Conservation (phyloP, 1,284 basidiomycete species). For the Cutaneotrichosporon curvatum region DNA sequence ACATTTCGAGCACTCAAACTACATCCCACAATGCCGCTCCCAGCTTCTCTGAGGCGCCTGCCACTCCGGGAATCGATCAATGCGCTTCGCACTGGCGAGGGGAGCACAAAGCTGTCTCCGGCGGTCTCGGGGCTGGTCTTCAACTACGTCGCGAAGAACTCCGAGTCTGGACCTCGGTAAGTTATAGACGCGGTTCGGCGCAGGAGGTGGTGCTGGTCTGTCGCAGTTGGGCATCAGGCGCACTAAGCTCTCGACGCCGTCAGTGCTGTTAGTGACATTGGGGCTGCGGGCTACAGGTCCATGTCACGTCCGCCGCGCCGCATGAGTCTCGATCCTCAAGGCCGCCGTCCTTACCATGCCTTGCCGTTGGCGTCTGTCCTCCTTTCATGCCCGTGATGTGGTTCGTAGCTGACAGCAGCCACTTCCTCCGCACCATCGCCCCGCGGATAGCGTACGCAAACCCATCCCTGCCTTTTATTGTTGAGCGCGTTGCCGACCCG, state of each 20-base stretch:
- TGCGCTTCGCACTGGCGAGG: slow-evolving; percentile 20
- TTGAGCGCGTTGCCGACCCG: slow-evolving; percentile 28
- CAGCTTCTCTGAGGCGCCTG: slow-evolving; percentile 13
- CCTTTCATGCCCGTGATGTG: no score
- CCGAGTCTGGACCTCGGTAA: slow-evolving; percentile 29
- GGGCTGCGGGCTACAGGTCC: no score
- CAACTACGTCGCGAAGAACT: slow-evolving; percentile 27
- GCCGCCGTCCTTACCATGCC: no score
- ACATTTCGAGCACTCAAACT: neutral
- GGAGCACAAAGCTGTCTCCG: slow-evolving; percentile 17
- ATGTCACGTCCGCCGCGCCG: no score
- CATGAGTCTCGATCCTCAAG: no score
- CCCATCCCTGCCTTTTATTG: slow-evolving; percentile 26
- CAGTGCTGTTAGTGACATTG: no score
- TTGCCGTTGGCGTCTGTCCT: no score
- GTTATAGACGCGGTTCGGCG: no score
- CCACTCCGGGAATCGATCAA: slow-evolving; percentile 24
- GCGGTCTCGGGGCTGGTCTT: slow-evolving; percentile 23
- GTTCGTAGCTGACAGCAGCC: slow-evolving; percentile 21
- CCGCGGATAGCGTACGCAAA: slow-evolving; percentile 39
- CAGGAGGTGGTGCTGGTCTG: no score
- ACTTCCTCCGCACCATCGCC: slow-evolving; percentile 31
- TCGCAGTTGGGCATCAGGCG: no score
- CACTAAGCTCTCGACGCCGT: no score
- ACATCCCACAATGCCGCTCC: neutral